phyloP scores from a whole-genome alignment of 2,329 filamentous ascomycete genomes.

The Paraconiothyrium brasiliense region DNA sequence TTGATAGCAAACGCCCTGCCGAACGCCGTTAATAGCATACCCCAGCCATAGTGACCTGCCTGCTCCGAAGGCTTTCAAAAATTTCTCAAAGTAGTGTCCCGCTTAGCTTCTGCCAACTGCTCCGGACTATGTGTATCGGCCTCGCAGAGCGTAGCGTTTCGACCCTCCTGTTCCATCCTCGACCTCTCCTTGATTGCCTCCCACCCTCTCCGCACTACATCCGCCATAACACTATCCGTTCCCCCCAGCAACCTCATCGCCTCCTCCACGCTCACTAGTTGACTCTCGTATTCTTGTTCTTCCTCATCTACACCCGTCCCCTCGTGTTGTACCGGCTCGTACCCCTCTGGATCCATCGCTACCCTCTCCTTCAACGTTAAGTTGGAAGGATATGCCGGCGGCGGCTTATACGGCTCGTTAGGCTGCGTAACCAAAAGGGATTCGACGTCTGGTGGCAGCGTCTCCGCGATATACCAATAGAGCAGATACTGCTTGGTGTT shows the following conservation, averaged over 20 bases:
- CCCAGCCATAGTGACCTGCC: too few species aligned
- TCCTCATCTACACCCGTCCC: slow-evolving; percentile 60
- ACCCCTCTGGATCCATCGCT: slow-evolving; percentile 51
- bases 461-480: slow-evolving; percentile 60
- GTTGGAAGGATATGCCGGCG: slow-evolving; percentile 47
- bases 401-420: slow-evolving; percentile 47
- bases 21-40: neutral
- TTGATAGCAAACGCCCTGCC: neutral
- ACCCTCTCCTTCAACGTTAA: slow-evolving; percentile 52
- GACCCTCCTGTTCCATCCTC: slow-evolving; percentile 30
- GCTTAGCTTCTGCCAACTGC: slow-evolving; percentile 9
- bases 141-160: neutral
- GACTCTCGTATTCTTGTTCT: slow-evolving; percentile 55
- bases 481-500: slow-evolving; percentile 53
- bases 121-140: slow-evolving; percentile 27
- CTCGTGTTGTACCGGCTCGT: slow-evolving; percentile 57
- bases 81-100: neutral
- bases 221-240: slow-evolving; percentile 52
- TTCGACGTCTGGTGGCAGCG: slow-evolving; percentile 52
- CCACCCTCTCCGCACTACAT: slow-evolving; percentile 59
- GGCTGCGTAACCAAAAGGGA: slow-evolving; percentile 31
- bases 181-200: slow-evolving; percentile 52
- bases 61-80: neutral
- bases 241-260: slow-evolving; percentile 52
- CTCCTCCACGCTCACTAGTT: slow-evolving; percentile 55